Evolutionary conservation across 495 filamentous ascomycete species (phyloP).

Genomic region (Penicillium longicatenatum): DNA sequence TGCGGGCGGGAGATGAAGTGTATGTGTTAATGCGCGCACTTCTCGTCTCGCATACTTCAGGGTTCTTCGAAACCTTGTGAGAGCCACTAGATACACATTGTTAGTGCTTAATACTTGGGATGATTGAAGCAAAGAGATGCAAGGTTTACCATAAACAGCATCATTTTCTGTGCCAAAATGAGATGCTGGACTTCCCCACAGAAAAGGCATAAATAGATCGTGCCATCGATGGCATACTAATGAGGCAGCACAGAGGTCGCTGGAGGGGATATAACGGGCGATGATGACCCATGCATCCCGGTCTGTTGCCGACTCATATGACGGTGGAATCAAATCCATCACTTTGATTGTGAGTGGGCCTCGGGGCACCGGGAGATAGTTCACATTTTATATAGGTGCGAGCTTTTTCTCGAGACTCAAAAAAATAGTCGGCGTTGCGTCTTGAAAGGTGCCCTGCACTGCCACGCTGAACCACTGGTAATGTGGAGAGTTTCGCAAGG

Average conservation of each 20-base stretch:
- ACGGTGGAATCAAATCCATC: constrained; percentile 60
- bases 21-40: constrained; percentile 61
- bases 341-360: not conserved
- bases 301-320: constrained; percentile 59
- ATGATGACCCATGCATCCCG: constrained; percentile 64
- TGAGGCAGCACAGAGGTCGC: constrained; percentile 59
- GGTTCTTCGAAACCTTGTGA: constrained; percentile 64
- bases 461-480: not conserved
- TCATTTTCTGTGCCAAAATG: constrained; percentile 66
- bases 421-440: not conserved
- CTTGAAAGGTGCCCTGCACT: not conserved
- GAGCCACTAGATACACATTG: constrained; percentile 47
- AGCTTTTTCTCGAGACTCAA: not conserved
- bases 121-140: not conserved
- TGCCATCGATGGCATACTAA: constrained; percentile 63
- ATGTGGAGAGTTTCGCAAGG: not conserved
- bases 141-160: constrained; percentile 56
- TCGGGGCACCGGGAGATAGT: not conserved
- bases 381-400: not conserved
- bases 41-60: constrained; percentile 55
- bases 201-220: constrained; percentile 57
- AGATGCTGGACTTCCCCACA: constrained; percentile 68
- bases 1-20: constrained; percentile 67
- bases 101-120: constrained; percentile 2
- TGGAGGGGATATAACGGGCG: constrained; percentile 59